Evolutionary conservation across 331 rosid genomes (phyloP).

Genomic region (Phaseolus coccineus): DNA sequence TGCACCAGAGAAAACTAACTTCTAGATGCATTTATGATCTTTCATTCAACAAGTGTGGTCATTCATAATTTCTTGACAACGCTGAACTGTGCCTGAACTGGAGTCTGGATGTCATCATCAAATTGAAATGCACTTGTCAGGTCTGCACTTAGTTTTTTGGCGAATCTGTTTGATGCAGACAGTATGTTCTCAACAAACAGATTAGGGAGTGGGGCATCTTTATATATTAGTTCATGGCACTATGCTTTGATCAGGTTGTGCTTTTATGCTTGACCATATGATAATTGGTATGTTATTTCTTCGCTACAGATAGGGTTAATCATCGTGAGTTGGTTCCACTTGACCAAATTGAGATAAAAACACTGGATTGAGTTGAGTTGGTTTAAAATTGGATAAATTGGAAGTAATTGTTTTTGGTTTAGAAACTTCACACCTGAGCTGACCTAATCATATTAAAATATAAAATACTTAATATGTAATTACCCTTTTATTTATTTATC

Average conservation of each 20-base stretch:
- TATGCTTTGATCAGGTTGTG: not conserved
- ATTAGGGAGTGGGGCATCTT: conserved; percentile 1
- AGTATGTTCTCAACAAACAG: not conserved
- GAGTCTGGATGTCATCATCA: not conserved
- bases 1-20: not conserved
- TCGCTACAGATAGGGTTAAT: not conserved
- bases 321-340: not conserved
- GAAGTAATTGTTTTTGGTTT: not conserved
- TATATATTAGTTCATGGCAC: not conserved
- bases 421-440: not conserved
- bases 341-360: not conserved
- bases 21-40: not conserved
- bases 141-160: not conserved
- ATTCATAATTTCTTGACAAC: not conserved
- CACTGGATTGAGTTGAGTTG: not conserved
- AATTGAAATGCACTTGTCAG: conserved; percentile 12
- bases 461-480: not conserved
- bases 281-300: conserved; percentile 19
- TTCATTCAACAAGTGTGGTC: not conserved
- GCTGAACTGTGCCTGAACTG: conserved; percentile 13
- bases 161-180: not conserved
- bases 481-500: not conserved
- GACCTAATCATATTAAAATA: not conserved
- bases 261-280: conserved; percentile 9
- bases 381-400: too few species aligned